Evolutionary conservation across 495 filamentous ascomycete genomes (phyloP), one percentile per base, ranked within the genome.

Genomic region (Aspergillus campestris): DNA sequence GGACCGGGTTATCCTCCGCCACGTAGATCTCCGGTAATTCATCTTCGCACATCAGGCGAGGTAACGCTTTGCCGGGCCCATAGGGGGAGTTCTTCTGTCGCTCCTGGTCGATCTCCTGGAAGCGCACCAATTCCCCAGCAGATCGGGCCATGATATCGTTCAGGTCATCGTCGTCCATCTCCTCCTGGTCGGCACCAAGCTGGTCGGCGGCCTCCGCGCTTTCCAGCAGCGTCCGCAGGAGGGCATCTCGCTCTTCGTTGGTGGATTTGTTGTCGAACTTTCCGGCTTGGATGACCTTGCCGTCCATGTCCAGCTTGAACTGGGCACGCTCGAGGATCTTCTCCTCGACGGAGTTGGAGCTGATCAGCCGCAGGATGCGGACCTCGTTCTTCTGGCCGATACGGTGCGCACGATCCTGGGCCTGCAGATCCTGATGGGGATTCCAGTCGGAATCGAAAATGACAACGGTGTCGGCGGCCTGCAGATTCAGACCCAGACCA

Each of bases 381-480:
- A 98, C 92, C 68, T 98, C 92, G 58, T 98, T 98, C 81, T 98
- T 98, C 64, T 98, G 92, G 40, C 92, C 92, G 52, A 98, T 98
- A 82, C 92, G 92, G 80, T 98, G 92, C 15, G 92, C 92, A 81
- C 92, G 91, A 82, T 98, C 92, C 63, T 98, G 92, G 28, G 92
- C 92, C 67, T 98, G 92, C 60, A 98, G 70, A 84, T 98, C 92
- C 67, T 98, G 92, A 66, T 97, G 92, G 56, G 92, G 92, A 69
- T 98, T 98, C 92, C 92, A 98, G 70, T 98, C 92, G 0, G 92
- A 98, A 65, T 98, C 92, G 66, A 94, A 98, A 52, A 98, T 98
- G 58, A 98, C 95, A 66, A 98, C 92, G 0, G 92, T 98, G 69
- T 98, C 92, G 34, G 92, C 92, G 10, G 91, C 94, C 64, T 98